Percentiles rank a stretch among this genome's conserved stretches.
These are phyloP conservation scores for Grigorovia yakushimaensis DNA, from an alignment of 805 yeast species.

Conservation along the genomic window DNA sequence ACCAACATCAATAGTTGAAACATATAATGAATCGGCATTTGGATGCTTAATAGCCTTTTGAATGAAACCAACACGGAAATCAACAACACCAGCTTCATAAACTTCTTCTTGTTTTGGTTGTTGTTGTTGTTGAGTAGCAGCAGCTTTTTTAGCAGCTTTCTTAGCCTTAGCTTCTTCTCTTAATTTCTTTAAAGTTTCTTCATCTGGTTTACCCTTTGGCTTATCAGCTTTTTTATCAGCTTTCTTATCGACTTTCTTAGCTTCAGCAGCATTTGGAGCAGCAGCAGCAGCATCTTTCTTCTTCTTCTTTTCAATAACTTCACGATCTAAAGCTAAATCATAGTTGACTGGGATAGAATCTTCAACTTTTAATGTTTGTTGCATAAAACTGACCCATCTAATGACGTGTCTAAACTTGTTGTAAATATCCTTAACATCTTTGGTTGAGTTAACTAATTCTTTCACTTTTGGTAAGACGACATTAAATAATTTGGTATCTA, in stretches of 20 bases:
- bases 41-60: conserved; percentile 96
- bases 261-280: conserved; percentile 6
- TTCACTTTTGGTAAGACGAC: conserved; percentile 52
- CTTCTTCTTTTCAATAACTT: conserved; percentile 49
- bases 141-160: conserved; percentile 49
- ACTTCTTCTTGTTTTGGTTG: conserved; percentile 40
- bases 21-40: conserved; percentile 92
- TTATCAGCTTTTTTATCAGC: conserved; percentile 27
- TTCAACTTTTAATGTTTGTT: conserved; percentile 48
- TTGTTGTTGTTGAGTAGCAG: conserved; percentile 37
- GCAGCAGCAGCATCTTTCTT: conserved; percentile 11
- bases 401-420: conserved; percentile 70
- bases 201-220: conserved; percentile 39
- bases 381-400: conserved; percentile 89
- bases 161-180: conserved; percentile 51
- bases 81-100: conserved; percentile 76
- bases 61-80: conserved; percentile 91
- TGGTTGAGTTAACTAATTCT: conserved; percentile 41
- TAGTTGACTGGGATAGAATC: conserved; percentile 51
- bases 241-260: conserved; percentile 13
- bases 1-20: conserved; percentile 93
- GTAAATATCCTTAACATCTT: conserved; percentile 38
- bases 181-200: conserved; percentile 36
- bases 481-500: conserved; percentile 66
- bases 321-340: conserved; percentile 62